phyloP scores from a whole-genome alignment of 805 yeast species.

The Candida yuanshanica region DNA sequence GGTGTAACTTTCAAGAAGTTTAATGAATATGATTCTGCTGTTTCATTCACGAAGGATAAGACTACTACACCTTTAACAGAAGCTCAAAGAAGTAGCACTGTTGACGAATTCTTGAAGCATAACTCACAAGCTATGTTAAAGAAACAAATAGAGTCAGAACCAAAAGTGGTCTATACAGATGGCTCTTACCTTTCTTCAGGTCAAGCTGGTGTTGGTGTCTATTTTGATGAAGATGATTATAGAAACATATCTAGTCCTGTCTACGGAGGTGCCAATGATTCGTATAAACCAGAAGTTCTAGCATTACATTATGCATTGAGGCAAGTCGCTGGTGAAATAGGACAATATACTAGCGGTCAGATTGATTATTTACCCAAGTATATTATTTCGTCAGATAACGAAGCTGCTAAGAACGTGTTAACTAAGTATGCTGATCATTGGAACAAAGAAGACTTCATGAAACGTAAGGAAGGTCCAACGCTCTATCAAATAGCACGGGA shows the following conservation, averaged over 20 bases:
- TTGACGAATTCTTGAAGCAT: slow-evolving; percentile 1
- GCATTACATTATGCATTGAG: slow-evolving; percentile 59
- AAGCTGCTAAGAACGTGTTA: slow-evolving; percentile 52
- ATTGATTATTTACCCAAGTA: slow-evolving; percentile 24
- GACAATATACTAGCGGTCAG: slow-evolving; percentile 12
- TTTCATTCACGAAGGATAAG: slow-evolving; percentile 6
- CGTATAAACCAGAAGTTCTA: slow-evolving; percentile 72
- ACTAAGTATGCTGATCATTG: slow-evolving; percentile 54
- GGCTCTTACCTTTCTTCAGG: slow-evolving; percentile 70
- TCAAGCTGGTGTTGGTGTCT: slow-evolving; percentile 72
- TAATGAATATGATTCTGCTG: slow-evolving; percentile 13
- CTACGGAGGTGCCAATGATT: slow-evolving; percentile 49
- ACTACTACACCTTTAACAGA: not conserved
- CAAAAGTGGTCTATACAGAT: slow-evolving; percentile 54
- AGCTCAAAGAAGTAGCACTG: not conserved
- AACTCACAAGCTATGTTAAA: slow-evolving; percentile 2
- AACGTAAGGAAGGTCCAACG: slow-evolving; percentile 24
- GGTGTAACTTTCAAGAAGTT: slow-evolving; percentile 43
- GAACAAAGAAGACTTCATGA: slow-evolving; percentile 51
- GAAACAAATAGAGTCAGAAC: slow-evolving; percentile 5
- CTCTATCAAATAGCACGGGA: slow-evolving; percentile 31
- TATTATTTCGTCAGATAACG: slow-evolving; percentile 63
- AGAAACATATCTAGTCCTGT: slow-evolving; percentile 54
- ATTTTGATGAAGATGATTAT: slow-evolving; percentile 49
- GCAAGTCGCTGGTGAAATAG: slow-evolving; percentile 30